Conservation (phyloP, 768 basidiomycete genomes). For the Pisolithus orientalis region DNA sequence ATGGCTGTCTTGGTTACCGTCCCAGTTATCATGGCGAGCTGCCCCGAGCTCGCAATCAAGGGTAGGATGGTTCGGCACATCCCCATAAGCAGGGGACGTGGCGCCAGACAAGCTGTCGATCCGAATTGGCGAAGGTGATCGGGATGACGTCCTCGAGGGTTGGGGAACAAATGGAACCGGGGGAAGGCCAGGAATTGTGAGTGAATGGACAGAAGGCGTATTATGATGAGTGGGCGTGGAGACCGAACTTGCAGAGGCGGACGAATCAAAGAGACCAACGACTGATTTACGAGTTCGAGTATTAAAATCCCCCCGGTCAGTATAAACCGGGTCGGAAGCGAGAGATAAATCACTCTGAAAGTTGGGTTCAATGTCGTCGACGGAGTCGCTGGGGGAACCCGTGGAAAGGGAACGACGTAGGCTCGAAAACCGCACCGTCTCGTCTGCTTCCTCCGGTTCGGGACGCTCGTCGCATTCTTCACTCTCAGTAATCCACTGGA, state of each 20-base stretch:
- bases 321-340: slow-evolving; percentile 4
- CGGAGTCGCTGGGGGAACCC: slow-evolving; percentile 18
- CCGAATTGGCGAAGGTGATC: slow-evolving; percentile 15
- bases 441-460: slow-evolving; percentile 24
- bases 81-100: slow-evolving; percentile 5
- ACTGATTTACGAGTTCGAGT: slow-evolving; percentile 45
- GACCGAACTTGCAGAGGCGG: slow-evolving; percentile 11
- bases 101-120: slow-evolving; percentile 4
- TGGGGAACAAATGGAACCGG: slow-evolving; percentile 29
- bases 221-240: slow-evolving; percentile 10
- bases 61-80: slow-evolving; percentile 24
- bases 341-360: slow-evolving; percentile 22
- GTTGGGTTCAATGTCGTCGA: slow-evolving; percentile 11
- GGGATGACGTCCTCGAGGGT: slow-evolving; percentile 23
- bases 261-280: slow-evolving; percentile 53
- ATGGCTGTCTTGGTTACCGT: slow-evolving; percentile 27
- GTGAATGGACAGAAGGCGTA: slow-evolving; percentile 19
- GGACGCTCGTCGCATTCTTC: slow-evolving; percentile 26
- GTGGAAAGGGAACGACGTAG: slow-evolving; percentile 19
- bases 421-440: slow-evolving; percentile 27
- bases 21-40: slow-evolving; percentile 32
- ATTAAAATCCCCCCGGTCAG: slow-evolving; percentile 13
- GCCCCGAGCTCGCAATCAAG: slow-evolving; percentile 57
- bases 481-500: slow-evolving; percentile 37
- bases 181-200: slow-evolving; percentile 29